Evolutionary conservation across 2,329 filamentous ascomycete genomes (phyloP).

Genomic region (Colletotrichum chlorophyti): DNA sequence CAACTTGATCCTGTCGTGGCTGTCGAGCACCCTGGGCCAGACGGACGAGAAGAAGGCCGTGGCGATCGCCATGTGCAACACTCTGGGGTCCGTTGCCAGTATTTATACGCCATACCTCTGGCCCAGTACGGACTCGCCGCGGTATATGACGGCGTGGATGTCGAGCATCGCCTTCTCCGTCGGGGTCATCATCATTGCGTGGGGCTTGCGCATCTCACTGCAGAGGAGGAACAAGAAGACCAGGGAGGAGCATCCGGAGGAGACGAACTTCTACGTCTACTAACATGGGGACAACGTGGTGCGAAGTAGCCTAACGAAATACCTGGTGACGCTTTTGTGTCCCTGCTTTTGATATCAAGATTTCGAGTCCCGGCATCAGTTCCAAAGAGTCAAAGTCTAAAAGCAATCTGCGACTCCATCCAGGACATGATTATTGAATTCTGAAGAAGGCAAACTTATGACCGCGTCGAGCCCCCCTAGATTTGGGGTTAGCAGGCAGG

Average conservation of each 20-base stretch:
- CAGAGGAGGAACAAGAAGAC: constrained; percentile 43
- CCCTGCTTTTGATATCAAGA: too few relatives aligned
- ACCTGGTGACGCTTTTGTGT: too few relatives aligned
- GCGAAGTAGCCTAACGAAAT: too few relatives aligned
- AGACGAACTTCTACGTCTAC: constrained; percentile 37
- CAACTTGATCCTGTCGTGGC: constrained; percentile 52
- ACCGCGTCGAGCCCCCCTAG: too few relatives aligned
- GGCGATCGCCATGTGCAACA: constrained; percentile 47
- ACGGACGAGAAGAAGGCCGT: constrained; percentile 54
- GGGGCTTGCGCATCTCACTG: constrained; percentile 42
- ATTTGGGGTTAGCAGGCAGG: too few relatives aligned
- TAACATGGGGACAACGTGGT: too few relatives aligned
- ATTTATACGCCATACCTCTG: constrained; percentile 50
- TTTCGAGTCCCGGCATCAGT: too few relatives aligned
- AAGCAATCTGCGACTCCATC: too few relatives aligned
- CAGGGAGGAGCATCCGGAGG: constrained; percentile 29
- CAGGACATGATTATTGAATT: too few relatives aligned
- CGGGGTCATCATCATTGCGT: constrained; percentile 42
- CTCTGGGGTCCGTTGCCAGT: constrained; percentile 41
- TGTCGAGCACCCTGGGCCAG: constrained; percentile 46
- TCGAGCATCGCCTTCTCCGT: constrained; percentile 34
- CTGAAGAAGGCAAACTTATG: too few relatives aligned
- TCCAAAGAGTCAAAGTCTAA: too few relatives aligned
- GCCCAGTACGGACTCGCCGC: constrained; percentile 37
- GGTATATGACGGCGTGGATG: constrained; percentile 29